These are phyloP conservation scores for Saccharomycopsis hybrid DNA, from an alignment of 1,139 yeast species.

Conservation along the genomic window DNA sequence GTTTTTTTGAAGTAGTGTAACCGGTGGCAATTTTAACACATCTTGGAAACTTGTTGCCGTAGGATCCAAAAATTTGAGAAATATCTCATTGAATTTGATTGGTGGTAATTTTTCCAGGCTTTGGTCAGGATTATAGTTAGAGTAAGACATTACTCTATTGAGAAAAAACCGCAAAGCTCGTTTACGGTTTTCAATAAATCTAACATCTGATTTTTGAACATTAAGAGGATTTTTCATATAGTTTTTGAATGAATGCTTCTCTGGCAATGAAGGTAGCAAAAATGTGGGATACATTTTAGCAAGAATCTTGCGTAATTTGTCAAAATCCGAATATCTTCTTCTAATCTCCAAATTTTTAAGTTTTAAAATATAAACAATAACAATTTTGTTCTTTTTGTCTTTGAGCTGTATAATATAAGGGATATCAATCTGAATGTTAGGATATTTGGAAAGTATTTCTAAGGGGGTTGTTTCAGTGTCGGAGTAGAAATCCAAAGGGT, in stretches of 20 bases:
- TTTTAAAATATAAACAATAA: constrained; percentile 74
- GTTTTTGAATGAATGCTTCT: constrained; percentile 61
- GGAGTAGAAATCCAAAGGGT: constrained; percentile 18
- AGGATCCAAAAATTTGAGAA: constrained; percentile 20
- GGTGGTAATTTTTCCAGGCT: constrained; percentile 21
- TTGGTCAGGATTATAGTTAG: constrained; percentile 31
- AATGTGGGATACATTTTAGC: constrained; percentile 73
- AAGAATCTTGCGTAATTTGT: constrained; percentile 64
- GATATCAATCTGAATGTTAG: constrained; percentile 14
- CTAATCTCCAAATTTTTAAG: constrained; percentile 55
- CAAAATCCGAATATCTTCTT: constrained; percentile 89
- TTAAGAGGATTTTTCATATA: constrained; percentile 43
- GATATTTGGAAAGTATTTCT: constrained; percentile 10
- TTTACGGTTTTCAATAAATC: constrained; percentile 57
- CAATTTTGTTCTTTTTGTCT: constrained; percentile 68
- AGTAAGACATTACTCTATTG: constrained; percentile 60
- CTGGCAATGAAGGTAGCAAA: constrained; percentile 92
- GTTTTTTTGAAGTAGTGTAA: constrained; percentile 14
- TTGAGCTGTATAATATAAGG: constrained; percentile 64
- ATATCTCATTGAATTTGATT: constrained; percentile 20
- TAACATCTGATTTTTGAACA: constrained; percentile 44
- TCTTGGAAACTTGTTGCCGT: constrained; percentile 15
- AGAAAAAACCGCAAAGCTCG: constrained; percentile 72
- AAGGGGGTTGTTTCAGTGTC: constrained; percentile 13
- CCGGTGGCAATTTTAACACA: constrained; percentile 14